A percentile compares a stretch with the other conserved stretches of the same genome.
These are phyloP conservation scores for Serendipita sp. DNA, from an alignment of 768 basidiomycete species.

Conservation along the genomic window DNA sequence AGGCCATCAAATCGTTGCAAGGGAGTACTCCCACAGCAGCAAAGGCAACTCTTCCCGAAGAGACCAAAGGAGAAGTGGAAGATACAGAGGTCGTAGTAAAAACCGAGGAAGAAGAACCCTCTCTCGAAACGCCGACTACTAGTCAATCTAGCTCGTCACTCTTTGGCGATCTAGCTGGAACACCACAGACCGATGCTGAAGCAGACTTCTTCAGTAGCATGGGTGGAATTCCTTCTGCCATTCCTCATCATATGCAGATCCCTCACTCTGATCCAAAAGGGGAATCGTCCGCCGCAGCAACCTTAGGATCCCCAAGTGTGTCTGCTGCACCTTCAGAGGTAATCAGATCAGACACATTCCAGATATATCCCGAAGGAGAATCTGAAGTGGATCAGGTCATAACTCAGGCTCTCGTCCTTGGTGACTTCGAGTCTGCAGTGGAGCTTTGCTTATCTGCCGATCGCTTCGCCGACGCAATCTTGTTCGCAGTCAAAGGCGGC, in stretches of 20 bases:
- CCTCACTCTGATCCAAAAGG: slow-evolving; percentile 66
- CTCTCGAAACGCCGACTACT: slow-evolving; percentile 1
- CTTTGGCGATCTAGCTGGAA: slow-evolving; percentile 68
- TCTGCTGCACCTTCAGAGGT: slow-evolving; percentile 55
- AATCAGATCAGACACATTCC: slow-evolving; percentile 69
- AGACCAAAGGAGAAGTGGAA: slow-evolving; percentile 21
- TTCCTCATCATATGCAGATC: slow-evolving; percentile 34
- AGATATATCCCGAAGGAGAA: slow-evolving; percentile 77
- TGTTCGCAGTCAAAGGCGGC: slow-evolving; percentile 84
- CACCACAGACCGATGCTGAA: slow-evolving; percentile 46
- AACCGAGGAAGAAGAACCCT: neutral
- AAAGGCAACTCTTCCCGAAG: slow-evolving; percentile 17
- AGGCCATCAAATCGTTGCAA: slow-evolving; percentile 56
- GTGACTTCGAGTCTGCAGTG: slow-evolving; percentile 90
- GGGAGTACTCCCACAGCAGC: slow-evolving; percentile 27
- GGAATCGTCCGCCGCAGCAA: slow-evolving; percentile 89
- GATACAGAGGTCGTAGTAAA: neutral
- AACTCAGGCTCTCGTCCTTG: slow-evolving; percentile 84
- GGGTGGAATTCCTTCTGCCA: slow-evolving; percentile 31
- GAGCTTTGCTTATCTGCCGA: slow-evolving; percentile 77
- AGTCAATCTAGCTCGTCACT: neutral
- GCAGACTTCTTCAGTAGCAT: slow-evolving; percentile 85
- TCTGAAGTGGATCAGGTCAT: slow-evolving; percentile 75
- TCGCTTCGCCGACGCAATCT: slow-evolving; percentile 85
- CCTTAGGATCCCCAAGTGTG: slow-evolving; percentile 78